Conservation (phyloP, 2,329 filamentous ascomycete genomes). For the Talaromyces atroroseus region DNA sequence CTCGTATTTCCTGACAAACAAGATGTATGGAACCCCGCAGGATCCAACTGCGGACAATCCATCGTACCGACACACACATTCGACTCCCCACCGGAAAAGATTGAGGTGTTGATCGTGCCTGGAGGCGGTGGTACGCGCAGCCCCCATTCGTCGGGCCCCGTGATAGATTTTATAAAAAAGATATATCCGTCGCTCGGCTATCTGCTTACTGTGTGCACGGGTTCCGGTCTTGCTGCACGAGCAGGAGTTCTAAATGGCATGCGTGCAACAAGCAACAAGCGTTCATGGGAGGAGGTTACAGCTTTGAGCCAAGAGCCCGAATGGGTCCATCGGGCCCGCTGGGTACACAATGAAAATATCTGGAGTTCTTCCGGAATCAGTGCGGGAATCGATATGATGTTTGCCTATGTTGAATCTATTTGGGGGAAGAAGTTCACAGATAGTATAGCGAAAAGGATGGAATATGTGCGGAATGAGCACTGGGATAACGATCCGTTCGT, state of each 20-base stretch:
- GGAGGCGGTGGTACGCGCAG: conserved; percentile 51
- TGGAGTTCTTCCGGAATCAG: conserved; percentile 62
- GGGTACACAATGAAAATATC: conserved; percentile 60
- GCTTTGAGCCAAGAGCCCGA: conserved; percentile 47
- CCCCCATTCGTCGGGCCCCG: conserved; percentile 25
- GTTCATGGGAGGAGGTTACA: conserved; percentile 47
- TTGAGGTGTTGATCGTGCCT: conserved; percentile 63
- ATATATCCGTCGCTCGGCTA: conserved; percentile 48
- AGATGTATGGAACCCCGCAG: conserved; percentile 8
- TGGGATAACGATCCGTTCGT: conserved; percentile 52
- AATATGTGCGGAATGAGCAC: conserved; percentile 55
- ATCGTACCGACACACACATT: conserved; percentile 53
- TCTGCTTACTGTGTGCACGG: conserved; percentile 63
- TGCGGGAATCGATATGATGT: conserved; percentile 58
- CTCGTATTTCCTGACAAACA: conserved; percentile 4
- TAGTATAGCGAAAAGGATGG: conserved; percentile 47
- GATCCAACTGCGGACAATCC: conserved; percentile 23
- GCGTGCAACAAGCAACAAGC: conserved; percentile 63
- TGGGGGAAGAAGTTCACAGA: conserved; percentile 51
- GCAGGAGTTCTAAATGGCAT: conserved; percentile 57
- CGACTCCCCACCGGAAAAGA: conserved; percentile 39
- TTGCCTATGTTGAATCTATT: conserved; percentile 51
- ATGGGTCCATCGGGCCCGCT: conserved; percentile 59
- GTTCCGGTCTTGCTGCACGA: conserved; percentile 53
- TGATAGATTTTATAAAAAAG: conserved; percentile 43